A percentile compares a stretch with the other conserved stretches of the same genome.
Evolutionary conservation across 208 protist genomes (phyloP).

Genomic region (Leishmania braziliensis): DNA sequence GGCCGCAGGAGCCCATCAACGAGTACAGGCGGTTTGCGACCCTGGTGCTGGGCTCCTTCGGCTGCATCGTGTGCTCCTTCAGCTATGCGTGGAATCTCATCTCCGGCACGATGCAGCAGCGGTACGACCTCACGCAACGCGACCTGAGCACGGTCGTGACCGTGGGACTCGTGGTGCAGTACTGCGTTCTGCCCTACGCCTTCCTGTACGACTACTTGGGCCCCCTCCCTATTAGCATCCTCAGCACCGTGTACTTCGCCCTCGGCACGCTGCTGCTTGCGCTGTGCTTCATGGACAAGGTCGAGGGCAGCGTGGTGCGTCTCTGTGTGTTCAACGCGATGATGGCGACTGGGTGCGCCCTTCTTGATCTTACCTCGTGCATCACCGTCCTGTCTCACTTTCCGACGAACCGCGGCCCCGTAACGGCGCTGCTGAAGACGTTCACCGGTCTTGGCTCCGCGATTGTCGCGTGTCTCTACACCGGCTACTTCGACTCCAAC

Average conservation of each 20-base stretch:
- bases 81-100: constrained; percentile 65
- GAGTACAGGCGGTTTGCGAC: constrained; percentile 49
- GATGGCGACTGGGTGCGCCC: constrained; percentile 38
- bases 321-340: constrained; percentile 59
- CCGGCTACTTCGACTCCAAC: constrained; percentile 54
- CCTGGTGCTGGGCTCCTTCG: constrained; percentile 44
- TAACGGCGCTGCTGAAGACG: constrained; percentile 56
- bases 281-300: constrained; percentile 51
- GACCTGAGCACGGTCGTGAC: constrained; percentile 65
- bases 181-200: constrained; percentile 49
- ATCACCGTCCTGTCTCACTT: constrained; percentile 48
- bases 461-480: constrained; percentile 47
- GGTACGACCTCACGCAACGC: constrained; percentile 36
- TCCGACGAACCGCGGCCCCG: constrained; percentile 57
- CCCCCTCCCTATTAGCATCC: constrained; percentile 36
- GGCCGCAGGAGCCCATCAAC: constrained; percentile 40
- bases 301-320: constrained; percentile 31
- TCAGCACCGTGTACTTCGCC: constrained; percentile 26
- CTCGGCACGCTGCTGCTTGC: constrained; percentile 52
- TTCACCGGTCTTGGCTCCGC: constrained; percentile 64
- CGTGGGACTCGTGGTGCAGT: constrained; percentile 42
- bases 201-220: constrained; percentile 67
- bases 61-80: constrained; percentile 38
- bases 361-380: constrained; percentile 42
- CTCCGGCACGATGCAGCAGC: constrained; percentile 35